phyloP scores from a whole-genome alignment of 2,329 filamentous ascomycete species.

The Botrytis medusae region DNA sequence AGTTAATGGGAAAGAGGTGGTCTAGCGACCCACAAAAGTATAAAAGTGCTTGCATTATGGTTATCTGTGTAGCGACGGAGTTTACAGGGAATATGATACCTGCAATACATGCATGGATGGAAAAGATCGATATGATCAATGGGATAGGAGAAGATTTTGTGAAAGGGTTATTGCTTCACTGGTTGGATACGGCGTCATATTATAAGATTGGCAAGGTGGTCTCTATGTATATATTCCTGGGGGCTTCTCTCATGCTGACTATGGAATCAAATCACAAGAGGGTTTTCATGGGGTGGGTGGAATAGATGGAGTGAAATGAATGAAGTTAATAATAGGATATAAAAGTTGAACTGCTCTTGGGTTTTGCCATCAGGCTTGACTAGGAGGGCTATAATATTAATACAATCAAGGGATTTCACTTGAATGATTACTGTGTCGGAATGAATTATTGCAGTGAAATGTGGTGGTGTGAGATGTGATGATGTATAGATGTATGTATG shows the following conservation, averaged over 20 bases:
- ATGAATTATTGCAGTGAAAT: neutral
- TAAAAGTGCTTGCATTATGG: slow-evolving; percentile 3
- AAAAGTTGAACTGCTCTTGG: neutral
- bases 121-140: neutral
- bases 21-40: neutral
- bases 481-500: neutral
- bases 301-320: neutral
- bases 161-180: neutral
- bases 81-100: slow-evolving; percentile 14
- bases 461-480: neutral
- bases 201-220: neutral
- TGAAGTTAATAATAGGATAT: slow-evolving; percentile 3
- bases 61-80: slow-evolving; percentile 25
- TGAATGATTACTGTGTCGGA: neutral
- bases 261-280: neutral
- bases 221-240: neutral
- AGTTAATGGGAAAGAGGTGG: neutral
- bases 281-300: neutral
- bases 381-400: neutral
- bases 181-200: slow-evolving; percentile 13
- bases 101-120: slow-evolving; percentile 1
- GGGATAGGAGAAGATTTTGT: neutral
- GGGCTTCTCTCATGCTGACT: neutral
- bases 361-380: neutral
- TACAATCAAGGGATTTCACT: neutral